Evolutionary conservation across 148 eudicot species (phyloP).

Genomic region (Cornus controversa): DNA sequence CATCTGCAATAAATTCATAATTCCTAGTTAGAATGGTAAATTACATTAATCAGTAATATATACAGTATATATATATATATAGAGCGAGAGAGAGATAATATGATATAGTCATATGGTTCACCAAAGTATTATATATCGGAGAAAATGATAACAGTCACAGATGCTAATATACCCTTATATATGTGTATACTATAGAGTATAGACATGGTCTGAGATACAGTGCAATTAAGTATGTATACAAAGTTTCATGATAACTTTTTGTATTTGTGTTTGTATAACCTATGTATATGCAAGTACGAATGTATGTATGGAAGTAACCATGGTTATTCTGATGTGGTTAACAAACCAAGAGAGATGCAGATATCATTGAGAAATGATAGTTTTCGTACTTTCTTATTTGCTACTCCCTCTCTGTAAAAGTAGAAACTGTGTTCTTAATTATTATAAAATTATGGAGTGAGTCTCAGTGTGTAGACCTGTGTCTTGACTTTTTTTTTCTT

Average conservation of each 20-base stretch:
- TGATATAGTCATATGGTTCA: not conserved
- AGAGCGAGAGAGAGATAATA: too few relatives aligned
- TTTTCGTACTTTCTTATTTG: constrained; percentile 57
- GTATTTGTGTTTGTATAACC: not conserved
- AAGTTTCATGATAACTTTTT: not conserved
- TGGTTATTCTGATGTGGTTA: constrained; percentile 22
- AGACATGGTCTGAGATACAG: not conserved
- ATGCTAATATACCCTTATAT: not conserved
- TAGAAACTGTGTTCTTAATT: constrained; percentile 4
- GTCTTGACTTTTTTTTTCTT: constrained; percentile 11
- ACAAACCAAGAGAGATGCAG: not conserved
- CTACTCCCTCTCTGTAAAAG: constrained; percentile 28
- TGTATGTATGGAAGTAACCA: constrained; percentile 16
- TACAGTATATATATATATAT: too few relatives aligned
- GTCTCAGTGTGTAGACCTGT: not conserved
- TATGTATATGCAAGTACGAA: not conserved
- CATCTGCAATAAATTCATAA: constrained; percentile 49
- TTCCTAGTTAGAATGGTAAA: not conserved
- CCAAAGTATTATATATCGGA: not conserved
- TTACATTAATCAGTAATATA: not conserved
- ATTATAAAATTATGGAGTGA: not conserved
- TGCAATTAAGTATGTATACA: not conserved
- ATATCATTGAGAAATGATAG: constrained; percentile 81
- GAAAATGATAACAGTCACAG: not conserved
- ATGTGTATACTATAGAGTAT: not conserved